Conservation (phyloP, 2,329 filamentous ascomycete genomes). For the Capronia coronata region DNA sequence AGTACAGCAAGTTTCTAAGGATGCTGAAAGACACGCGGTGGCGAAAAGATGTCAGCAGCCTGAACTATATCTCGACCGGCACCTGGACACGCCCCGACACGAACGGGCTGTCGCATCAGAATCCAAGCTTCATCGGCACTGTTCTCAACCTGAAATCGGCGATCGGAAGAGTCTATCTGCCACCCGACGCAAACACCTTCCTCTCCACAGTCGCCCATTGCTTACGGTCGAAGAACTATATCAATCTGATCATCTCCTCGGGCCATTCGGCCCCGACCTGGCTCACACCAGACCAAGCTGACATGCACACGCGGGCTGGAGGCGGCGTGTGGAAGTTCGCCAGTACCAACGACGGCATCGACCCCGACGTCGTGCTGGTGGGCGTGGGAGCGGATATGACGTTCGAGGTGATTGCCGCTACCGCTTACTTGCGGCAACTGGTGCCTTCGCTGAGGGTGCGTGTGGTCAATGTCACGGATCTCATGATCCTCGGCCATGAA, state of each 20-base stretch:
- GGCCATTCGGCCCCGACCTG: conserved; percentile 60
- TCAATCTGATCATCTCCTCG: conserved; percentile 62
- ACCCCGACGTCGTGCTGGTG: conserved; percentile 58
- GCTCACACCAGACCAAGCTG: conserved; percentile 53
- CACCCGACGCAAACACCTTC: conserved; percentile 62
- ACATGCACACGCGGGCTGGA: conserved; percentile 54
- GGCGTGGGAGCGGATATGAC: conserved; percentile 60
- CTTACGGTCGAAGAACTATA: conserved; percentile 55
- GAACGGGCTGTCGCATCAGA: conserved; percentile 63
- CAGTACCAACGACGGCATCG: conserved; percentile 49
- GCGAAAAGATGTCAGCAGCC: conserved; percentile 51
- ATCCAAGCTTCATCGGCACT: conserved; percentile 61
- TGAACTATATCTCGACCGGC: conserved; percentile 62
- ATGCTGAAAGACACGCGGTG: conserved; percentile 52
- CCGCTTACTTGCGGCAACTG: conserved; percentile 47
- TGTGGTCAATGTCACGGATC: conserved; percentile 59
- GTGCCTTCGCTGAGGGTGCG: conserved; percentile 51
- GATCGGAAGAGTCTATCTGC: conserved; percentile 57
- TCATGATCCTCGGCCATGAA: conserved; percentile 55
- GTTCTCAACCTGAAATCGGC: conserved; percentile 58
- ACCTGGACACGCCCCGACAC: conserved; percentile 63
- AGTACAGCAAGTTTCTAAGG: conserved; percentile 63
- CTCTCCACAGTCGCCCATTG: conserved; percentile 57
- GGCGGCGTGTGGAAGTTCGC: conserved; percentile 58
- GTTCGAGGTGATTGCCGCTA: conserved; percentile 58